Evolutionary conservation across 495 filamentous ascomycete species (phyloP).

Genomic region (Chaetomium tenue): DNA sequence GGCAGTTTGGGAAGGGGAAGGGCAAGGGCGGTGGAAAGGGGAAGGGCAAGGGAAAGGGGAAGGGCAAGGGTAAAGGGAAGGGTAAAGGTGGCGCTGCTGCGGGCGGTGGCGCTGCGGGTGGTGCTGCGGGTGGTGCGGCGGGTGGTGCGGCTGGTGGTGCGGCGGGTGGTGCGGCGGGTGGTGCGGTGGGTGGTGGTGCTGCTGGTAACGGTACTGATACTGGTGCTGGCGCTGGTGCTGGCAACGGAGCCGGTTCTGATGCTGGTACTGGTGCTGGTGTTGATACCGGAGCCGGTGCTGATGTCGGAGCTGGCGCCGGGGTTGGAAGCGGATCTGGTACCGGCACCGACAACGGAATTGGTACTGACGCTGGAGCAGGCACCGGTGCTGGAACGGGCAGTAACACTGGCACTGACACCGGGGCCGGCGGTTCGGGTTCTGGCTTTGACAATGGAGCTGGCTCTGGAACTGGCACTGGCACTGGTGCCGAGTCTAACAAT

Average conservation of each 20-base stretch:
- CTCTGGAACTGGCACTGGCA: background rate
- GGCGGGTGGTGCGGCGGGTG: background rate
- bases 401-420: background rate
- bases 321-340: background rate
- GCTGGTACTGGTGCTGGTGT: background rate
- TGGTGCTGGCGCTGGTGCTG: background rate
- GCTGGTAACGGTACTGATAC: background rate
- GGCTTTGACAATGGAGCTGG: background rate
- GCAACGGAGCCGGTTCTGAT: background rate
- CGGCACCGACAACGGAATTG: background rate
- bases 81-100: background rate
- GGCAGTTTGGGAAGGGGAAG: background rate
- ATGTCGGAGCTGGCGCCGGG: background rate
- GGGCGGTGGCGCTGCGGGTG: background rate
- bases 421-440: background rate
- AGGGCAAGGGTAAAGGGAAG: conserved; percentile 4
- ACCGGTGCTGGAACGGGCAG: background rate
- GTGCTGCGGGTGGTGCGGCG: background rate
- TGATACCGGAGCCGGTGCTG: background rate
- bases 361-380: background rate
- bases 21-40: conserved; percentile 1
- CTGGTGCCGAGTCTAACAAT: background rate
- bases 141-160: background rate
- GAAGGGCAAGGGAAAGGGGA: background rate
- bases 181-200: background rate